A percentile compares a stretch with the other conserved stretches of the same genome.
Evolutionary conservation across 2,329 filamentous ascomycete species (phyloP).

Genomic region (Emericellopsis cladophorae): DNA sequence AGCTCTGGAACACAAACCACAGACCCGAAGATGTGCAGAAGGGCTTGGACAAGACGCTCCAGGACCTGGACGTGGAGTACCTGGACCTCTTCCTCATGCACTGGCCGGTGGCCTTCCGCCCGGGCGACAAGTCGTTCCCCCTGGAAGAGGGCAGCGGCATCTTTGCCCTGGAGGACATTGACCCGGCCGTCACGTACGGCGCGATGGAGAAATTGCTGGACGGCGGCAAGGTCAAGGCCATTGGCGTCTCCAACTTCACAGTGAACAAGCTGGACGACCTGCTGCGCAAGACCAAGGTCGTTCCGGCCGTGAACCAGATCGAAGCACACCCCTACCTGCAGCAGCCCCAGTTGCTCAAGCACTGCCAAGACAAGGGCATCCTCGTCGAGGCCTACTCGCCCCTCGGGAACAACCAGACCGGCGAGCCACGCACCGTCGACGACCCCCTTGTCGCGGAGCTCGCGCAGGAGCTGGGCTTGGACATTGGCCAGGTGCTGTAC

Average conservation of each 20-base stretch:
- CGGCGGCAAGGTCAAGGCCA: slow-evolving; percentile 25
- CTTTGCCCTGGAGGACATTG: slow-evolving; percentile 45
- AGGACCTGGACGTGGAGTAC: slow-evolving; percentile 34
- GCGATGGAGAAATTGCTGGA: slow-evolving; percentile 25
- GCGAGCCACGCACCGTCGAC: slow-evolving; percentile 32
- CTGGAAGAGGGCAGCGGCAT: slow-evolving; percentile 42
- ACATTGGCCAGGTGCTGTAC: slow-evolving; percentile 29
- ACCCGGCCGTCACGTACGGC: slow-evolving; percentile 26
- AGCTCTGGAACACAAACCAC: slow-evolving; percentile 48
- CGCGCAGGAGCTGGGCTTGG: slow-evolving; percentile 24
- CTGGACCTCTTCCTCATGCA: slow-evolving; percentile 35
- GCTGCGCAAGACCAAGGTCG: slow-evolving; percentile 34
- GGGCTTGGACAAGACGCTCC: slow-evolving; percentile 30
- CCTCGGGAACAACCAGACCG: slow-evolving; percentile 39
- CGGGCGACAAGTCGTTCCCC: slow-evolving; percentile 30
- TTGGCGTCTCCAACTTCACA: slow-evolving; percentile 39
- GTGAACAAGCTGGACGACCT: slow-evolving; percentile 26
- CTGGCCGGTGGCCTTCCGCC: slow-evolving; percentile 36
- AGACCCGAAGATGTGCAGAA: slow-evolving; percentile 30
- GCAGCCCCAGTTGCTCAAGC: slow-evolving; percentile 42
- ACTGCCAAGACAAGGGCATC: slow-evolving; percentile 44
- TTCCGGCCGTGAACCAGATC: slow-evolving; percentile 54
- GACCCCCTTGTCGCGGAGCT: slow-evolving; percentile 33
- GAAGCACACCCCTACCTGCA: slow-evolving; percentile 59
- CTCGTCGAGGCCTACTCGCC: slow-evolving; percentile 53